Conservation (phyloP, 1,139 yeast genomes). For the Magnusiomyces ingens region DNA sequence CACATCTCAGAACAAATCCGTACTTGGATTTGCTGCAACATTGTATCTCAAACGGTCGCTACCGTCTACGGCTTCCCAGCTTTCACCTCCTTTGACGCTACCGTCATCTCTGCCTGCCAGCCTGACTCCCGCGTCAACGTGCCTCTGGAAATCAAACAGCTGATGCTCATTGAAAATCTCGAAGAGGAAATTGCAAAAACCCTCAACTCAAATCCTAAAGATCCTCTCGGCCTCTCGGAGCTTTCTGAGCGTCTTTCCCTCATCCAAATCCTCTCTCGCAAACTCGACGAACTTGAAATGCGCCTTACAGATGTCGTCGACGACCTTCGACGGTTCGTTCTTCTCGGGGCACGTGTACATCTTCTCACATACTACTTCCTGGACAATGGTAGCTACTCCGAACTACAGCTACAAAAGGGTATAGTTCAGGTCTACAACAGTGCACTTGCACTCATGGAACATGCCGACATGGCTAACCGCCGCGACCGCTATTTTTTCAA, state of each 20-base stretch:
- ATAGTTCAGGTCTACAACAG: slow-evolving; percentile 72
- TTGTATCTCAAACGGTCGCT: slow-evolving; percentile 83
- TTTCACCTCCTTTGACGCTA: slow-evolving; percentile 75
- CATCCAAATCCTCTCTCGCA: slow-evolving; percentile 59
- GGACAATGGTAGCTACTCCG: slow-evolving; percentile 46
- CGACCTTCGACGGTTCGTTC: slow-evolving; percentile 59
- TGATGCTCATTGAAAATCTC: slow-evolving; percentile 76
- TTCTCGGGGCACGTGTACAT: slow-evolving; percentile 71
- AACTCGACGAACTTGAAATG: slow-evolving; percentile 68
- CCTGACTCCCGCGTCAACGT: slow-evolving; percentile 40
- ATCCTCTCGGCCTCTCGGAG: slow-evolving; percentile 56
- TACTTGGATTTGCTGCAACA: slow-evolving; percentile 92
- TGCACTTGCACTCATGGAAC: slow-evolving; percentile 62
- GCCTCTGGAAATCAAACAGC: slow-evolving; percentile 58
- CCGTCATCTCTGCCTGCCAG: slow-evolving; percentile 50
- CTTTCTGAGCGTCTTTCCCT: slow-evolving; percentile 67
- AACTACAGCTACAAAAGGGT: slow-evolving; percentile 65
- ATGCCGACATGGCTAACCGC: slow-evolving; percentile 55
- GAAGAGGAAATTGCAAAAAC: slow-evolving; percentile 82
- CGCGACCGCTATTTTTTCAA: slow-evolving; percentile 58
- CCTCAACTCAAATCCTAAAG: slow-evolving; percentile 63
- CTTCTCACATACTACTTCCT: slow-evolving; percentile 73
- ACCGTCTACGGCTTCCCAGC: slow-evolving; percentile 94
- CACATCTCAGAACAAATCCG: slow-evolving; percentile 69
- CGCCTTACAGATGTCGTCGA: slow-evolving; percentile 44